phyloP scores from a whole-genome alignment of 2,329 filamentous ascomycete species.

The Pseudocercospora cruenta region DNA sequence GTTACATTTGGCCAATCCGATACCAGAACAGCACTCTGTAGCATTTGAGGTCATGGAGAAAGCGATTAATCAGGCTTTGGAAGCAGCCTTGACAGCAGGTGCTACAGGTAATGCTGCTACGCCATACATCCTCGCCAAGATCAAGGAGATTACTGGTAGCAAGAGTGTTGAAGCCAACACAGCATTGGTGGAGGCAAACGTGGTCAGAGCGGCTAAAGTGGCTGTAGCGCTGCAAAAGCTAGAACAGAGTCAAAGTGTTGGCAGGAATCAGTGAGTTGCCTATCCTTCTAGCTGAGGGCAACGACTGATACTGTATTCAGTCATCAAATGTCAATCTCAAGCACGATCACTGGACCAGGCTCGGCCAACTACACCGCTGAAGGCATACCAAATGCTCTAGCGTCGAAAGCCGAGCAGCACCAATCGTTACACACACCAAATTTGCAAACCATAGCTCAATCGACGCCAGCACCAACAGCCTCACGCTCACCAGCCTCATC shows the following conservation, averaged over 20 bases:
- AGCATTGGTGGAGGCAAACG: slow-evolving; percentile 69
- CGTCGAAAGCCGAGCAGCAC: neutral
- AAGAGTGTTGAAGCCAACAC: slow-evolving; percentile 75
- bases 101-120: slow-evolving; percentile 78
- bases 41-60: slow-evolving; percentile 70
- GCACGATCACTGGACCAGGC: neutral
- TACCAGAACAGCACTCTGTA: slow-evolving; percentile 71
- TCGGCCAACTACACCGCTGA: neutral
- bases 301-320: slow-evolving; percentile 1
- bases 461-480: neutral
- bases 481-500: neutral
- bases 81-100: slow-evolving; percentile 66
- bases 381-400: neutral
- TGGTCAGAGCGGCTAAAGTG: slow-evolving; percentile 65
- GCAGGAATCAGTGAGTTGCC: slow-evolving; percentile 22
- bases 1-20: slow-evolving; percentile 85
- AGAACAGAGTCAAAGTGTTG: slow-evolving; percentile 42
- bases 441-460: neutral
- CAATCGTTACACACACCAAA: neutral
- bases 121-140: slow-evolving; percentile 77
- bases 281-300: neutral
- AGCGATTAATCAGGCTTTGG: slow-evolving; percentile 69
- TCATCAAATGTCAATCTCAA: neutral
- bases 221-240: slow-evolving; percentile 64
- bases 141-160: slow-evolving; percentile 75